phyloP scores from a whole-genome alignment of 352 stramenopile species.

The Phytopythium mirpurense region DNA sequence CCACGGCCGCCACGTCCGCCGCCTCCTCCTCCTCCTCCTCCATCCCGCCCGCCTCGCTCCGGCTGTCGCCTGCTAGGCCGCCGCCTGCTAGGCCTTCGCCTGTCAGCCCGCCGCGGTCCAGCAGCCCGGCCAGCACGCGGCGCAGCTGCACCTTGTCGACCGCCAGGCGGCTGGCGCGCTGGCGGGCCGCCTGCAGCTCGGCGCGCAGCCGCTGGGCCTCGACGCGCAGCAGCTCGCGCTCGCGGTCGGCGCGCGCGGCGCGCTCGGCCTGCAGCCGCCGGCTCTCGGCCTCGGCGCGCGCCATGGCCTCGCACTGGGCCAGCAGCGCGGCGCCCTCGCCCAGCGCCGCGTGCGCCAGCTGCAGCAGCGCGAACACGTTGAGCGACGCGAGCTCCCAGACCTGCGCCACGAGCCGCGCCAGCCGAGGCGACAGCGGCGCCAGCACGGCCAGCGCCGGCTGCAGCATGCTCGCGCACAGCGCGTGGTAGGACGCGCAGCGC shows the following conservation, averaged over 20 bases:
- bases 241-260: constrained; percentile 27
- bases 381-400: constrained; percentile 61
- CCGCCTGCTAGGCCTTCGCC: not conserved
- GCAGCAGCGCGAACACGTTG: constrained; percentile 60
- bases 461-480: constrained; percentile 46
- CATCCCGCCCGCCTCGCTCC: too few species aligned
- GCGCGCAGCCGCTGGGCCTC: constrained; percentile 37
- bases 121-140: constrained; percentile 28
- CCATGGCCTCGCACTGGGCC: constrained; percentile 19
- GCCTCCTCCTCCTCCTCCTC: not conserved
- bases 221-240: constrained; percentile 27
- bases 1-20: constrained; percentile 20
- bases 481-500: constrained; percentile 40
- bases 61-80: too few species aligned
- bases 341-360: constrained; percentile 33
- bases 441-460: constrained; percentile 36
- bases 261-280: constrained; percentile 22
- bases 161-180: constrained; percentile 37
- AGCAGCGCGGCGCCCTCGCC: constrained; percentile 28
- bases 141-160: constrained; percentile 53
- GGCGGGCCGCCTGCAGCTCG: constrained; percentile 46
- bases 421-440: constrained; percentile 37
- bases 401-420: constrained; percentile 43
- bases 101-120: constrained; percentile 15
- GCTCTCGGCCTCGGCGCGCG: constrained; percentile 28